Conservation (phyloP, 108 stramenopile species). For the Cyclostephanos invisitatus region DNA sequence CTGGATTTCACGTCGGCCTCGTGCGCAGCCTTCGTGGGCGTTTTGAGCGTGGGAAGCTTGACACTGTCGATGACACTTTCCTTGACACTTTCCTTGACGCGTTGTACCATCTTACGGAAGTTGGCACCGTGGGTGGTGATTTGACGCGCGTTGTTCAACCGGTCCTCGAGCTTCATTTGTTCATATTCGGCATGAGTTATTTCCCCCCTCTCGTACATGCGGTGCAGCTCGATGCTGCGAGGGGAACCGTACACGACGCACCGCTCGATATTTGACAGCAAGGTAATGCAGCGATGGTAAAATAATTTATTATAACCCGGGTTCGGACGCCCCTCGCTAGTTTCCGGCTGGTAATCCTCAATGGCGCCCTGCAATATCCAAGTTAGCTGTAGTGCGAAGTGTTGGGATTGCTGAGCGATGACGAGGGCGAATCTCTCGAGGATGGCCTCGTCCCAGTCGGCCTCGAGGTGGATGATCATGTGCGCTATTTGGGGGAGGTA, state of each 20-base stretch:
- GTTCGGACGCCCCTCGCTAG: conserved; percentile 83
- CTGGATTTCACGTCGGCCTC: conserved; percentile 15
- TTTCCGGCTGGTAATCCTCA: conserved; percentile 97
- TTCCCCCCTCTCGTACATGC: conserved; percentile 90
- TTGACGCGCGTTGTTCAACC: conserved; percentile 89
- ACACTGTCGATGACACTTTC: not conserved
- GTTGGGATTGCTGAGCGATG: conserved; percentile 95
- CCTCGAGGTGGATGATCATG: conserved; percentile 99
- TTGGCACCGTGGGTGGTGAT: conserved; percentile 64
- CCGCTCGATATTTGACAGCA: conserved; percentile 92
- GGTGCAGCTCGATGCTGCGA: conserved; percentile 73
- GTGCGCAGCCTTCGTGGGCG: conserved; percentile 28
- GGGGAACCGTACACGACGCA: conserved; percentile 91
- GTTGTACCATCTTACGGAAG: conserved; percentile 41
- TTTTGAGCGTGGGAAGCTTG: conserved; percentile 33
- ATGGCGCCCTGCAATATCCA: conserved; percentile 97
- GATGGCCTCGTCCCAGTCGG: conserved; percentile 91
- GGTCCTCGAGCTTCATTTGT: conserved; percentile 88
- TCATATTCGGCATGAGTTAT: conserved; percentile 84
- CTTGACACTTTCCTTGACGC: conserved; percentile 34
- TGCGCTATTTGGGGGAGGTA: conserved; percentile 99
- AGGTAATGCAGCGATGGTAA: conserved; percentile 92
- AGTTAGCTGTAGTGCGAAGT: conserved; percentile 96
- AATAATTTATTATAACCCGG: conserved; percentile 84
- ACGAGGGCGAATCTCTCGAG: conserved; percentile 95